These are phyloP conservation scores for Elsinoe ampelina DNA, from an alignment of 2,329 filamentous ascomycete species.

Conservation along the genomic window DNA sequence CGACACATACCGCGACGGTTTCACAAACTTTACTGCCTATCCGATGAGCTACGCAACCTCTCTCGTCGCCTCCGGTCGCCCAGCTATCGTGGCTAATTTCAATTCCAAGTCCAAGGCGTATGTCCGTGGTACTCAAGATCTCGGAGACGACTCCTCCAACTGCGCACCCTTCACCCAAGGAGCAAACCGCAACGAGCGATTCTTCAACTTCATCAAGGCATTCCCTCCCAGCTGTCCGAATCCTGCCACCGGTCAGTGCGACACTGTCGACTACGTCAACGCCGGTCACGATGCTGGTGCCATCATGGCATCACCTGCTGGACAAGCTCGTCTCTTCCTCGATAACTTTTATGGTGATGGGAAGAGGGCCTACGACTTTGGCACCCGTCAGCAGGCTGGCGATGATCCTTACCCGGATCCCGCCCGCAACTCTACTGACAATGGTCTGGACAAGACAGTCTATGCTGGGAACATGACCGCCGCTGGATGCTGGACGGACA, in stretches of 20 bases:
- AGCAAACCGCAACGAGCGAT: conserved; percentile 30
- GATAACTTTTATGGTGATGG: conserved; percentile 32
- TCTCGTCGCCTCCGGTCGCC: conserved; percentile 24
- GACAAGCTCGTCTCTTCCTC: conserved; percentile 28
- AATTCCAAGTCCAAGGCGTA: conserved; percentile 28
- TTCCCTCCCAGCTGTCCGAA: conserved; percentile 26
- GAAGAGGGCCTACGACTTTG: conserved; percentile 28
- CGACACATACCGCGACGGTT: conserved; percentile 29
- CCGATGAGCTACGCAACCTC: conserved; percentile 24
- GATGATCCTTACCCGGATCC: conserved; percentile 30
- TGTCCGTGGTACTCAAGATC: conserved; percentile 27
- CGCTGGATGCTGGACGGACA: conserved; percentile 30
- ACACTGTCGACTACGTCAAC: conserved; percentile 29
- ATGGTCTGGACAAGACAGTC: conserved; percentile 21
- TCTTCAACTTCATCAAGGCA: conserved; percentile 32
- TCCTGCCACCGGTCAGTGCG: conserved; percentile 22
- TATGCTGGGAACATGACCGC: conserved; percentile 30
- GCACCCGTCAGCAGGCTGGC: conserved; percentile 26
- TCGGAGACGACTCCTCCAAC: conserved; percentile 27
- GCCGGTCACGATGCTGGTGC: conserved; percentile 28
- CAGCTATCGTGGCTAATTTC: conserved; percentile 27
- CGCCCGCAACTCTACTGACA: conserved; percentile 18
- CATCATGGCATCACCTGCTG: conserved; percentile 29
- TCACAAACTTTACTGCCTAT: conserved; percentile 25
- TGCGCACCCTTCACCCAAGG: conserved; percentile 28